Conservation (phyloP, 495 filamentous ascomycete species). For the Diplogelasinospora grovesii region DNA sequence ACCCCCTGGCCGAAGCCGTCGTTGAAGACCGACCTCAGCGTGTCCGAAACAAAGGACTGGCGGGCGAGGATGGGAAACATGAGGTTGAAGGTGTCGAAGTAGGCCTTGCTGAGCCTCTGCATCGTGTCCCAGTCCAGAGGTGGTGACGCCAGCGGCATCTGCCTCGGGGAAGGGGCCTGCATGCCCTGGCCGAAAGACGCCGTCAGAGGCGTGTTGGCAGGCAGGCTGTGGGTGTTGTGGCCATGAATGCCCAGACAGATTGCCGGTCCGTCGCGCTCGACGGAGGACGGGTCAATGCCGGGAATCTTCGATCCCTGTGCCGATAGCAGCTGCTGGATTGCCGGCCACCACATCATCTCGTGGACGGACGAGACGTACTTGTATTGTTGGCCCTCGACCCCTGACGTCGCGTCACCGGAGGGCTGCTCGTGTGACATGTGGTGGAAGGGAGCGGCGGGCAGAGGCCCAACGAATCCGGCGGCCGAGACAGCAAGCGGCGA, state of each 20-base stretch:
- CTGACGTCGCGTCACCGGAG: conserved; percentile 6
- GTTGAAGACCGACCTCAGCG: conserved; percentile 37
- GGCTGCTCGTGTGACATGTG: conserved; percentile 8
- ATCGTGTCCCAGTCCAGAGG: conserved; percentile 42
- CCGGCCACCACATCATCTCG: conserved; percentile 53
- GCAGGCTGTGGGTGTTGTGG: conserved; percentile 3
- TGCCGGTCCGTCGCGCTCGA: conserved; percentile 41
- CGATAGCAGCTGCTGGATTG: conserved; percentile 41
- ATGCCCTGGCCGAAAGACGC: not conserved
- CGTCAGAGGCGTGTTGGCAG: conserved; percentile 5
- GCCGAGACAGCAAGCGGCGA: not conserved
- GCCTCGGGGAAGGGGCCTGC: not conserved
- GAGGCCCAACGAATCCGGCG: not conserved
- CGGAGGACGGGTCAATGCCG: conserved; percentile 21
- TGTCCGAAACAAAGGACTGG: conserved; percentile 42
- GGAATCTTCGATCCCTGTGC: conserved; percentile 21
- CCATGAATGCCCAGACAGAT: conserved; percentile 36
- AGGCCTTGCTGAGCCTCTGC: conserved; percentile 41
- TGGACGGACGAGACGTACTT: conserved; percentile 49
- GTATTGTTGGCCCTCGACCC: conserved; percentile 25
- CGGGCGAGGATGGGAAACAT: conserved; percentile 50
- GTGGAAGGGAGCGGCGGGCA: not conserved
- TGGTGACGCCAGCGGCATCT: conserved; percentile 5
- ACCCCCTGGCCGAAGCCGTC: conserved; percentile 45
- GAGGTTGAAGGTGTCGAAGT: conserved; percentile 52